Base-by-base conservation (phyloP, 805 yeast genomes). In the Candida germanica region DNA sequence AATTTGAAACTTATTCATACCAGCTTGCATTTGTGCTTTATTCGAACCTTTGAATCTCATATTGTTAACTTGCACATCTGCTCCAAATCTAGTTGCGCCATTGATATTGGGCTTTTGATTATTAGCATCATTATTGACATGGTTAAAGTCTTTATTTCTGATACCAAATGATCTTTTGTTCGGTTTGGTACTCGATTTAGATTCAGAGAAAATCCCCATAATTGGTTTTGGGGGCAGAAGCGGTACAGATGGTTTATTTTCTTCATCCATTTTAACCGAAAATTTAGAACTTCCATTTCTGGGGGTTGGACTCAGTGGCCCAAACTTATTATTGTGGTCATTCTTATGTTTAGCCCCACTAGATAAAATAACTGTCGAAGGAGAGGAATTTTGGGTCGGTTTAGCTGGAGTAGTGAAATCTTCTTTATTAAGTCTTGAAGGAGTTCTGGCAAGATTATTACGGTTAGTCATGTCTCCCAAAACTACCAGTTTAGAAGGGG, bases 1-100 rank as follows among this genome's bases (percentile, higher is more conserved):
- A 39, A 70, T 69, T 48, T 71, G 75, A 47, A 70, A 70, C 48
- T 66, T 66, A 46, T 65, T 65, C 60, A 66, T 58, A 10, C 69
- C 68, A 9, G 64, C 60, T 46, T 62, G 60, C 61, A 58, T 59
- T 31, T 59, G 58, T 2, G 56, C 45, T 36, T 50, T 56, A 32
- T 50, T 53, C 6, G 44, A 32, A 6, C 42, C 20, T 23, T 45
- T 45, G 30, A 45, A 45, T 26, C 49, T 39, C 28, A 42, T 23
- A 19, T 26, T 29, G 15, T 31, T 33, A 3, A 31, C 36, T n/a
- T 33, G 40, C n/a, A 36, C 31, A 16, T 36, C 29, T 12, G 35
- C 26, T n/a, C 39, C 39, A 21, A 36, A 36, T 14, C 36, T 26
- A 6, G 30, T 17, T 6, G 33, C 12, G 11, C 32, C 27, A 11